Conservation (phyloP, 495 filamentous ascomycete species). For the Aspergillus baeticus region DNA sequence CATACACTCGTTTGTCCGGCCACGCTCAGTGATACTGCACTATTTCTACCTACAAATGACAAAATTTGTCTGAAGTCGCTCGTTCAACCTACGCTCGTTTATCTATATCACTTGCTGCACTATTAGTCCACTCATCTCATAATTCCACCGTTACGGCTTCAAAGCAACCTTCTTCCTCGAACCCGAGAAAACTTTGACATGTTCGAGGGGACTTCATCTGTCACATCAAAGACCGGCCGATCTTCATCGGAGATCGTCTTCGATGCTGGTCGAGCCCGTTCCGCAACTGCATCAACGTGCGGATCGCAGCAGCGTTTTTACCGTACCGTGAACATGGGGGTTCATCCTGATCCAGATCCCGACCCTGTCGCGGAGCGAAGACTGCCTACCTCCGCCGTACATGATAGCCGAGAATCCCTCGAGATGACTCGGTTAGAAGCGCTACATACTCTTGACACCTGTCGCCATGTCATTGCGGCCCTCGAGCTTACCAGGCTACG, state of each 20-base stretch:
- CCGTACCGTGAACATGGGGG: conserved; percentile 11
- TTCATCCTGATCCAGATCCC: neutral
- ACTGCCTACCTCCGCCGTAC: neutral
- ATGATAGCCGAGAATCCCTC: neutral
- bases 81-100: conserved; percentile 19
- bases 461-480: conserved; percentile 22
- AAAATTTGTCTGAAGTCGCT: conserved; percentile 12
- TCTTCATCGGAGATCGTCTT: neutral
- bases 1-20: conserved; percentile 7
- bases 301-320: conserved; percentile 8
- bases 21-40: conserved; percentile 4
- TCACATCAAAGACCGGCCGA: neutral
- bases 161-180: neutral
- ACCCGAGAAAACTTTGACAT: neutral
- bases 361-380: neutral
- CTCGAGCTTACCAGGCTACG: conserved; percentile 25
- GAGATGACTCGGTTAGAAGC: conserved; percentile 18
- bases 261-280: conserved; percentile 1
- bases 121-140: neutral
- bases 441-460: conserved; percentile 21
- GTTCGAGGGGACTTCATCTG: conserved; percentile 6
- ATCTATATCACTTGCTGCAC: conserved; percentile 3
- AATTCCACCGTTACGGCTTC: neutral
- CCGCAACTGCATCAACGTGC: neutral
- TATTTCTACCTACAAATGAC: conserved; percentile 19